A percentile compares a stretch with the other conserved stretches of the same genome.
Evolutionary conservation across 345 rosid species (phyloP).

Genomic region (Trapa bicornis): DNA sequence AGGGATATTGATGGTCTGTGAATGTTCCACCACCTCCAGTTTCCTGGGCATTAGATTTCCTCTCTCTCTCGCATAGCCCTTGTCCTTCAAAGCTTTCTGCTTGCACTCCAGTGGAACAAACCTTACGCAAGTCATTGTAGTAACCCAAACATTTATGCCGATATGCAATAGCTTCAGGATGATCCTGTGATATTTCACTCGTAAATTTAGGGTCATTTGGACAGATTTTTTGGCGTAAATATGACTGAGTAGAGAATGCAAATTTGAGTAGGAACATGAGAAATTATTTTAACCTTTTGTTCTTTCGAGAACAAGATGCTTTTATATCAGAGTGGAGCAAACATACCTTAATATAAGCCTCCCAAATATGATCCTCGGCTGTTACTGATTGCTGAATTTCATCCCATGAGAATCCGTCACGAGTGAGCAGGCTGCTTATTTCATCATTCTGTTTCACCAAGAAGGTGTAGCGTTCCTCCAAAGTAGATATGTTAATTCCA

Average conservation of each 20-base stretch:
- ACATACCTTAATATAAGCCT: constrained; percentile 45
- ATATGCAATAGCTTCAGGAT: constrained; percentile 42
- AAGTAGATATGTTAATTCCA: constrained; percentile 29
- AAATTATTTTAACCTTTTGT: not conserved
- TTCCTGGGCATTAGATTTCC: constrained; percentile 10
- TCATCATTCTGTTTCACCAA: constrained; percentile 57
- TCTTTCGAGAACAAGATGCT: not conserved
- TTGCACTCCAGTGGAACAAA: constrained; percentile 23
- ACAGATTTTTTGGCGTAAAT: too few species aligned
- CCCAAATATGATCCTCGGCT: constrained; percentile 47
- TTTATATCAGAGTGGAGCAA: not conserved
- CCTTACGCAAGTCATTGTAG: constrained; percentile 41
- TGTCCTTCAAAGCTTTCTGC: constrained; percentile 8
- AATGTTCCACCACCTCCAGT: constrained; percentile 17
- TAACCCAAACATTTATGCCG: constrained; percentile 31
- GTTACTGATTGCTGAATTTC: constrained; percentile 35
- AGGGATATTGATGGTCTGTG: constrained; percentile 10
- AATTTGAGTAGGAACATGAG: not conserved
- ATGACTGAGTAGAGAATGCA: not conserved
- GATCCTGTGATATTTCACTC: constrained; percentile 35
- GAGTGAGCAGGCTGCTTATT: constrained; percentile 39
- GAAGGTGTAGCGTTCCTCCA: constrained; percentile 39
- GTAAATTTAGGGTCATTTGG: not conserved
- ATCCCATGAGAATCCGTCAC: constrained; percentile 51
- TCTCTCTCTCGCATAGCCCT: constrained; percentile 12